Conservation (phyloP, 176 grass and related monocot genomes). For the Saccharum officinarum region DNA sequence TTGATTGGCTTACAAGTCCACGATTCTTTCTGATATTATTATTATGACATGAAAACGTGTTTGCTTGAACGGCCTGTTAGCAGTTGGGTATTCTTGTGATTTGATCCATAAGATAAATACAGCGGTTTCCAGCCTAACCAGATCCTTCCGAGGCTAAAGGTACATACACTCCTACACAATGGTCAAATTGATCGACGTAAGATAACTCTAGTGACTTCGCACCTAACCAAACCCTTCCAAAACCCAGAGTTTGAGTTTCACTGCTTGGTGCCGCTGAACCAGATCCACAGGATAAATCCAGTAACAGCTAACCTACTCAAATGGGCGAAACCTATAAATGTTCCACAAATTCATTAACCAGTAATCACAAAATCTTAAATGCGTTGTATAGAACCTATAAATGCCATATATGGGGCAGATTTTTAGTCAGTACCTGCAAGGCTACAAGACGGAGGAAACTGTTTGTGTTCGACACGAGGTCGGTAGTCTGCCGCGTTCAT, state of each 20-base stretch:
- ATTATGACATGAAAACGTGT: not conserved
- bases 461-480: not conserved
- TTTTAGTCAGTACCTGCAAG: not conserved
- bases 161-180: not conserved
- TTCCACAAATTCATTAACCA: not conserved
- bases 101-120: slow-evolving; percentile 10
- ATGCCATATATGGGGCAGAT: not conserved
- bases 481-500: not conserved
- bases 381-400: not conserved
- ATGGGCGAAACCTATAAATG: not conserved
- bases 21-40: not conserved
- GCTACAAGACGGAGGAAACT: not conserved
- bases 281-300: not conserved
- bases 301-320: not conserved
- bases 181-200: slow-evolving; percentile 8
- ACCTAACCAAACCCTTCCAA: slow-evolving; percentile 17
- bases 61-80: not conserved
- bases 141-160: slow-evolving; percentile 6
- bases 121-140: slow-evolving; percentile 11
- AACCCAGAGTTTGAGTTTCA: not conserved
- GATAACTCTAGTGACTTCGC: slow-evolving; percentile 8
- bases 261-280: not conserved
- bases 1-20: slow-evolving; percentile 3
- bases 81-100: not conserved
- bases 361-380: not conserved